These are phyloP conservation scores for Carex sylvatica DNA, from an alignment of 202 grass and related monocot genomes.

Conservation along the genomic window DNA sequence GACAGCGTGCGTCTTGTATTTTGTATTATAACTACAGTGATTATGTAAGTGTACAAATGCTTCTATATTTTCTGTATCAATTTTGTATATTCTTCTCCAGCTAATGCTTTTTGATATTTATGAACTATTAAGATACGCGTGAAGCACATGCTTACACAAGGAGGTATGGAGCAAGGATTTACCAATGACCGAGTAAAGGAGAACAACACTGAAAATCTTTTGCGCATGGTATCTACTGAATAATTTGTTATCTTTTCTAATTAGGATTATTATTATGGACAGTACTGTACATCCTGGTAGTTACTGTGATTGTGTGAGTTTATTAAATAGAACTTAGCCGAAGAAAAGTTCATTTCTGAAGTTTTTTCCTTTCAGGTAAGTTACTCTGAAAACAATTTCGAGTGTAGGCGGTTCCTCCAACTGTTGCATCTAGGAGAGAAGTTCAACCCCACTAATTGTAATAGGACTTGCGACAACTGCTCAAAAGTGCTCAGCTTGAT, in stretches of 20 bases:
- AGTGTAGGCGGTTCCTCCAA: conserved; percentile 87
- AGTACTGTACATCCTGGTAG: conserved; percentile 2
- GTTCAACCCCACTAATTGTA: conserved; percentile 59
- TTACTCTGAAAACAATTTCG: conserved; percentile 91
- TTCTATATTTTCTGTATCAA: conserved; percentile 17
- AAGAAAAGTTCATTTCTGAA: conserved; percentile 20
- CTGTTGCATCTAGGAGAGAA: conserved; percentile 89
- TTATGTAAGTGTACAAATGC: conserved; percentile 66
- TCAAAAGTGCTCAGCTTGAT: conserved; percentile 62
- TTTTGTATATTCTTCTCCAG: conserved; percentile 32
- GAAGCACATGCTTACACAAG: conserved; percentile 87
- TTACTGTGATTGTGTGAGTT: not conserved
- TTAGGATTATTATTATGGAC: not conserved
- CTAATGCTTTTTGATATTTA: conserved; percentile 24
- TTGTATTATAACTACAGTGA: conserved; percentile 90
- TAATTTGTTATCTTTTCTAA: conserved; percentile 3
- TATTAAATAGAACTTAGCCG: not conserved
- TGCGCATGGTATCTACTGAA: conserved; percentile 64
- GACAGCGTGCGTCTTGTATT: conserved; percentile 67
- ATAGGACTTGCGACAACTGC: conserved; percentile 88
- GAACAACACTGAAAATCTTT: conserved; percentile 86
- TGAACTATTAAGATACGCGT: conserved; percentile 64
- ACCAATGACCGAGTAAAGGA: conserved; percentile 43
- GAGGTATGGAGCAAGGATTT: conserved; percentile 57
- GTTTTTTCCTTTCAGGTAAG: conserved; percentile 49